Evolutionary conservation across 805 yeast genomes (phyloP).

Genomic region (Candida palmyrensis): DNA sequence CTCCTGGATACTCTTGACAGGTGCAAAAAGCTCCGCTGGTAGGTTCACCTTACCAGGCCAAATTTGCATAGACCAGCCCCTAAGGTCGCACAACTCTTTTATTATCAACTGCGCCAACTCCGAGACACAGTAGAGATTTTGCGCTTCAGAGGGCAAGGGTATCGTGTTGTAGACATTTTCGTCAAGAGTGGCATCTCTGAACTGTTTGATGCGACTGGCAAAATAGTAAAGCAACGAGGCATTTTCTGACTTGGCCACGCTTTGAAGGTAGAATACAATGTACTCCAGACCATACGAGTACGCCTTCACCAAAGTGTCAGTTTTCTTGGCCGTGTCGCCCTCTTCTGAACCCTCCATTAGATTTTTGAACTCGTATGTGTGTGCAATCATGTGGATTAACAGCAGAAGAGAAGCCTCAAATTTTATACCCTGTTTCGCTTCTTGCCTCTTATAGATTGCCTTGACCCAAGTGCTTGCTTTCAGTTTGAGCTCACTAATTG

Average conservation of each 20-base stretch:
- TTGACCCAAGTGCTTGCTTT: constrained; percentile 67
- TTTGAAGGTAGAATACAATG: constrained; percentile 52
- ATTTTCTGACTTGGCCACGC: constrained; percentile 61
- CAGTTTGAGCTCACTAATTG: constrained; percentile 43
- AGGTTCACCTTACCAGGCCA: constrained; percentile 78
- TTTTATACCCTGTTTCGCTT: constrained; percentile 33
- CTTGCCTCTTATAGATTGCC: constrained; percentile 44
- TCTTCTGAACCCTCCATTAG: constrained; percentile 20
- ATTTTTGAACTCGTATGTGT: constrained; percentile 60
- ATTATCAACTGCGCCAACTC: constrained; percentile 69
- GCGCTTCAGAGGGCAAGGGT: constrained; percentile 17
- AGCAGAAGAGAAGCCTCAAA: constrained; percentile 68
- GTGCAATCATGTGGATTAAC: constrained; percentile 65
- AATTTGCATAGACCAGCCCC: constrained; percentile 66
- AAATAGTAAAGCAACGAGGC: constrained; percentile 69
- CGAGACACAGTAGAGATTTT: constrained; percentile 57
- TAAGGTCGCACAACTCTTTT: constrained; percentile 50
- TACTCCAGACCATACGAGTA: constrained; percentile 54
- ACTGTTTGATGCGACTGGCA: constrained; percentile 75
- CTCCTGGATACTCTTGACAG: constrained; percentile 51
- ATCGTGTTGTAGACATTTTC: constrained; percentile 21
- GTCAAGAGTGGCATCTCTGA: constrained; percentile 50
- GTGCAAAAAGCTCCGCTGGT: constrained; percentile 65
- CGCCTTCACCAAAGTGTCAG: constrained; percentile 32
- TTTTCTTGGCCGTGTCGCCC: too few relatives aligned